Evolutionary conservation across 352 stramenopile species (phyloP), one percentile per base, ranked within the genome.

Genomic region (Phytopythium kandeliae): DNA sequence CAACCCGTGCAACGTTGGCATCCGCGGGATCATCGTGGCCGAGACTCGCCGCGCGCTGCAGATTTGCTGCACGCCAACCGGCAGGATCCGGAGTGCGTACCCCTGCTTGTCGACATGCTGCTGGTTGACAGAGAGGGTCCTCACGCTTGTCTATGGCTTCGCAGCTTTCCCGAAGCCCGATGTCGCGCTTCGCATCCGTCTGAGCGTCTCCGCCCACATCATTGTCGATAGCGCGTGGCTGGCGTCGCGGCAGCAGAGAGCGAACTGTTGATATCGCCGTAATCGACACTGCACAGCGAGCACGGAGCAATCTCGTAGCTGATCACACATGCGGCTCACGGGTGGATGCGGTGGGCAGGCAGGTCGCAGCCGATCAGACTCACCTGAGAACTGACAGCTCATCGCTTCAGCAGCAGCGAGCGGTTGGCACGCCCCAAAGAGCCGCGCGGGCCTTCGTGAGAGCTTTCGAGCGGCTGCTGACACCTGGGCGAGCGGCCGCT

Each of bases 41-140:
- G 80, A 91, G 49, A 86, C 73, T 22, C 60, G 69, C 24, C 65
- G 76, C 25, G 67, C 80, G 7, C 24, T 91, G 16, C 80, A 91
- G 51, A 63, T 88, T 19, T 85, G 73, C 43, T 78, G 67, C 54
- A 58, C 58, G 38, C 35, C 54, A 9, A 26, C 63, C 0, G 51
- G 72, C 21, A 63, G 58, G 43, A 71, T 87, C 35, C 68, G 80
- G 50, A 80, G 78, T 89, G 77, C 60, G 74, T 74, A 3, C 15
- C 21, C 4, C 7, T 12, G 71, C 2, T 19, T 28, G 17, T 13
- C 9, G 36, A 16, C 13, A 13, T 35, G 6, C 8, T 51, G 4
- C 36, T 1, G 25, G 6, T 16, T n/a, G 24, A n/a, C 19, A 48
- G n/a, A 3, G 15, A 40, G 7, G 47, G 19, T 21, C 11, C 34